A percentile compares a stretch with the other conserved stretches of the same genome.
Evolutionary conservation across 805 yeast species (phyloP).

Genomic region (Ogataea siamensis): DNA sequence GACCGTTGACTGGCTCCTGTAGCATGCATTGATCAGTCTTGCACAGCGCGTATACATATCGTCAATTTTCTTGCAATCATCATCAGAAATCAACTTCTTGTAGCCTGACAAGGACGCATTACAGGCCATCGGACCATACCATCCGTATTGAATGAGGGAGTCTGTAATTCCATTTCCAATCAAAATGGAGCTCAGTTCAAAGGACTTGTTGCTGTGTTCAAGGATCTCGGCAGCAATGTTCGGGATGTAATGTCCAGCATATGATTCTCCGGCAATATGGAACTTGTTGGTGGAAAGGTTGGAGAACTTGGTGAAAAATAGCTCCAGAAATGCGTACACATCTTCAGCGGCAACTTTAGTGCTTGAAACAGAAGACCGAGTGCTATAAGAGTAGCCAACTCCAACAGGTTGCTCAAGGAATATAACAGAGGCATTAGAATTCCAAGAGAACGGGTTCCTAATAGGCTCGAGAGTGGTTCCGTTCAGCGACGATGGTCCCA

Average conservation of each 20-base stretch:
- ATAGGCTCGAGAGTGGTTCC: constrained; percentile 59
- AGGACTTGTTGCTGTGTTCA: constrained; percentile 52
- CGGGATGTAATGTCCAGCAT: constrained; percentile 94
- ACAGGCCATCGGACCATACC: constrained; percentile 92
- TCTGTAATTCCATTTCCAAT: constrained; percentile 93
- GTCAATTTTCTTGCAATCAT: constrained; percentile 72
- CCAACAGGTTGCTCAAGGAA: constrained; percentile 88
- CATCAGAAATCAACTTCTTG: constrained; percentile 72
- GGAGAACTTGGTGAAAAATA: constrained; percentile 74
- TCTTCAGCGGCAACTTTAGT: constrained; percentile 84
- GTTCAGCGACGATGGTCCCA: constrained; percentile 72
- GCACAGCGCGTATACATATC: constrained; percentile 74
- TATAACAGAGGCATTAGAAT: constrained; percentile 77
- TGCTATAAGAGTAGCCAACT: constrained; percentile 67
- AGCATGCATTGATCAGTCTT: constrained; percentile 73
- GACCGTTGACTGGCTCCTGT: constrained; percentile 69
- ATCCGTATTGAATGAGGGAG: constrained; percentile 72
- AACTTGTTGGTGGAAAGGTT: constrained; percentile 54
- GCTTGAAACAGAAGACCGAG: constrained; percentile 51
- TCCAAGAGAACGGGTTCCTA: constrained; percentile 80
- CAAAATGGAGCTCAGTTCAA: constrained; percentile 70
- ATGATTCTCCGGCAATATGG: constrained; percentile 92
- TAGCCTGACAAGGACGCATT: constrained; percentile 71
- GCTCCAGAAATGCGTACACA: constrained; percentile 73
- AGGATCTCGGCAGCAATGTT: constrained; percentile 80